phyloP scores from a whole-genome alignment of 1,139 yeast genomes.

The Hansenula sp. region DNA sequence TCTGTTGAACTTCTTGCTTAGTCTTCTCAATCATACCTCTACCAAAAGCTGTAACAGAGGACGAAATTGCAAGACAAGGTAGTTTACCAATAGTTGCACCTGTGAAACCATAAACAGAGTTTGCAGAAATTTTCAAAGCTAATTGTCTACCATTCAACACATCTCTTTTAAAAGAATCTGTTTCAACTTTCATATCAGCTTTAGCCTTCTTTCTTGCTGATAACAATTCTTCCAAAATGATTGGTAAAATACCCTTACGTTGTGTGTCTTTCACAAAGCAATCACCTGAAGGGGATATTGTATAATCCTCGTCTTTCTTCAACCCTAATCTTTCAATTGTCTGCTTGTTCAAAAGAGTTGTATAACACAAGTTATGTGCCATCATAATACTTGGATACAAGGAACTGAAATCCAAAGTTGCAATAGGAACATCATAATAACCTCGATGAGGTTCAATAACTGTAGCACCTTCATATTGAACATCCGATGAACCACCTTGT shows the following conservation, averaged over 20 bases:
- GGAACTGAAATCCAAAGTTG: slow-evolving; percentile 96
- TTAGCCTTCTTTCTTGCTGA: slow-evolving; percentile 93
- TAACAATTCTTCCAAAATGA: slow-evolving; percentile 82
- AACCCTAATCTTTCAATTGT: slow-evolving; percentile 66
- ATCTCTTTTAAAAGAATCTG: slow-evolving; percentile 89
- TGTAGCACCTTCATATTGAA: slow-evolving; percentile 98
- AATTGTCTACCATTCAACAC: slow-evolving; percentile 96
- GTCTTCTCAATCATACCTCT: slow-evolving; percentile 96
- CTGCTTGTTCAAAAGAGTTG: slow-evolving; percentile 71
- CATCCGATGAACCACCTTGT: slow-evolving; percentile 71
- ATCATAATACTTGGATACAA: slow-evolving; percentile 98
- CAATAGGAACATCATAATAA: slow-evolving; percentile 94
- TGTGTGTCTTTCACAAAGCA: slow-evolving; percentile 71
- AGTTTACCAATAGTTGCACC: slow-evolving; percentile 98
- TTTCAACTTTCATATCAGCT: slow-evolving; percentile 83
- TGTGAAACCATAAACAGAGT: slow-evolving; percentile 97
- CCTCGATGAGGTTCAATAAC: slow-evolving; percentile 97
- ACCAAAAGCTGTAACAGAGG: slow-evolving; percentile 94
- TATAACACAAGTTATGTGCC: slow-evolving; percentile 98
- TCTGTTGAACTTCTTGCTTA: slow-evolving; percentile 77
- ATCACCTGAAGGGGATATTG: slow-evolving; percentile 88
- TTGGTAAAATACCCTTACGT: slow-evolving; percentile 87
- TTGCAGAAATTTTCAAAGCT: slow-evolving; percentile 94
- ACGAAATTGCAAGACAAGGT: slow-evolving; percentile 95
- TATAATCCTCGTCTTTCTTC: slow-evolving; percentile 72